Base-by-base conservation (phyloP, 75 land plant genomes). In the Cupressus sempervirens region DNA sequence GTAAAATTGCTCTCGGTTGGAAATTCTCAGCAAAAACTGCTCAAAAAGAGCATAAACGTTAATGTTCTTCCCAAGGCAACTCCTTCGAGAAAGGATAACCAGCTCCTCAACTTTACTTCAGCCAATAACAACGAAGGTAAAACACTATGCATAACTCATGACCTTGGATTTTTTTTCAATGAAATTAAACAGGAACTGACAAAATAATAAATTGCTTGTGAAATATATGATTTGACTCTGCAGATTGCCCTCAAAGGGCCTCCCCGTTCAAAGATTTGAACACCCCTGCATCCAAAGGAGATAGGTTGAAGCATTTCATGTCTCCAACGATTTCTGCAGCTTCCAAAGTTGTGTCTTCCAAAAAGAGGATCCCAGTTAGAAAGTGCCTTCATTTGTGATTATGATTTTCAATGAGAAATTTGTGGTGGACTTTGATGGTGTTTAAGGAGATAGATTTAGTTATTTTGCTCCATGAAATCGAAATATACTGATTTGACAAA, bases 271-370 rank as follows among this genome's bases (percentile, higher is more conserved):
- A 43, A 20, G 50, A 79, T 45, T 26, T 40, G 11, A 48, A 48
- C 10, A 10, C 50, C 1, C 86, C 87, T 0, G 62, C 75, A 16
- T 20, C 29, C 38, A 87, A 86, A 81, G 86, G 85, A 38, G 40
- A 38, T 38, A 38, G 40, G 3, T 34, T 84, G 20, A 92, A 92
- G 86, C 85, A 84, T 53, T 92, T 92, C 89, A 92, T 92, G 94
- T 86, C 91, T 53, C 94, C 94, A 1, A 92, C 92, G 15, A 86
- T 92, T 73, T 92, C 94, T 1, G 93, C 93, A 0, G 88, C 89
- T 35, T 92, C 91, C 26, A 92, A 92, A 86, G 30, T 81, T 13
- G 83, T 88, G 82, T 48, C 50, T 48, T 9, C 10, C 10, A 48
- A 48, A 0, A 48, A 48, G 1, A 48, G 11, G 11, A 36, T 87